Evolutionary conservation across 768 basidiomycete species (phyloP), one percentile per base, ranked within the genome.

Genomic region (Podaxis sp.): DNA sequence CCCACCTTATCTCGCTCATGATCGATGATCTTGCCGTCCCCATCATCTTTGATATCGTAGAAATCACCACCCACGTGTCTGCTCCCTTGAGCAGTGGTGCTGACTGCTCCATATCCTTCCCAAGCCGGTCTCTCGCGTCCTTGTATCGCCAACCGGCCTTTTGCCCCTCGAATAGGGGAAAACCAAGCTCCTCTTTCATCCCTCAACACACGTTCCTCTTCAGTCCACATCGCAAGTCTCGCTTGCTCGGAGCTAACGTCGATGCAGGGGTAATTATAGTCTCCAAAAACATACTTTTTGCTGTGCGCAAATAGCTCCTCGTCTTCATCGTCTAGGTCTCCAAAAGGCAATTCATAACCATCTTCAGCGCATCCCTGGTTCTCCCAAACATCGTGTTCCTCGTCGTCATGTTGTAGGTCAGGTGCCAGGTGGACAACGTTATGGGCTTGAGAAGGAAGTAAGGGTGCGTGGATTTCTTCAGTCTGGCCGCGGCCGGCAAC

Each of bases 201-300:
- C 48, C 84, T 76, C 64, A 95, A 69, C 37, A 95, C 87, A 42
- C 90, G 81, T 69, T 95, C 91, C 71, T 97, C 94, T 67, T 93
- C 91, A 59, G 87, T 84, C 85, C 91, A 90, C 71, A 91, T 88
- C 50, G 76, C 70, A 35, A 74, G 73, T 62, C 84, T 76, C 18
- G 89, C 91, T 16, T 72, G 66, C 72, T 95, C 91, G 25, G 88
- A 85, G 73, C 90, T 94, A 51, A 92, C 89, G 67, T 96, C 95
- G 62, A 95, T 87, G 58, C 84, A 86, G 0, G 94, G 95, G 69
- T 95, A 96, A 67, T 91, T 84, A 70, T 94, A 93, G 73, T 95
- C 91, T 4, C 93, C 93, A 65, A 94, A 98, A 25, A 95, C 79
- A 62, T 93, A 90, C 64, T 83, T 79, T 70, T 84, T 83, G 70